Conservation (phyloP, 2,329 filamentous ascomycete species). For the Cordyceps pruinosa region DNA sequence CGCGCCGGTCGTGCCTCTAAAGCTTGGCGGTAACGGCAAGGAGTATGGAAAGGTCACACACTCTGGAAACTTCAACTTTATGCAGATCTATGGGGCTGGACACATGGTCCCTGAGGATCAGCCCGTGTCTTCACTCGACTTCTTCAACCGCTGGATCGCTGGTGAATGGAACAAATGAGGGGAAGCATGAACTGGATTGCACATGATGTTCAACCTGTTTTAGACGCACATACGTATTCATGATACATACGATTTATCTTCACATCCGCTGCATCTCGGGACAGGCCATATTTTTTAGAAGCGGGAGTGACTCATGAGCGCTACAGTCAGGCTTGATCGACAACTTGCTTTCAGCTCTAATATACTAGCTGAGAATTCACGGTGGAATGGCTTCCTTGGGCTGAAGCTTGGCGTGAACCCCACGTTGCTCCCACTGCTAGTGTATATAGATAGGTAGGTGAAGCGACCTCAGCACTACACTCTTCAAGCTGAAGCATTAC, state of each 20-base stretch:
- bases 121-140: slow-evolving; percentile 12
- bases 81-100: slow-evolving; percentile 14
- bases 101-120: slow-evolving; percentile 15
- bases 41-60: slow-evolving; percentile 14
- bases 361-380: background rate
- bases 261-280: background rate
- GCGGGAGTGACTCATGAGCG: background rate
- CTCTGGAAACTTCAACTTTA: slow-evolving; percentile 13
- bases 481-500: background rate
- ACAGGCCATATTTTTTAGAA: background rate
- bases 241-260: background rate
- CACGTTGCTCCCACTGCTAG: background rate
- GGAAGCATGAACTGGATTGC: background rate
- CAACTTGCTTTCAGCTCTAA: background rate
- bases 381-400: background rate
- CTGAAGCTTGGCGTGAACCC: slow-evolving; percentile 3
- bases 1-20: slow-evolving; percentile 63
- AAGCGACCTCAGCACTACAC: background rate
- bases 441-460: background rate
- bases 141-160: slow-evolving; percentile 15
- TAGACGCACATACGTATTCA: slow-evolving; percentile 6
- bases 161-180: slow-evolving; percentile 14
- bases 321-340: background rate
- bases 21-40: slow-evolving; percentile 38
- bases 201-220: background rate